Conservation (phyloP, 208 protist genomes). For the Trypanosoma boissoni region DNA sequence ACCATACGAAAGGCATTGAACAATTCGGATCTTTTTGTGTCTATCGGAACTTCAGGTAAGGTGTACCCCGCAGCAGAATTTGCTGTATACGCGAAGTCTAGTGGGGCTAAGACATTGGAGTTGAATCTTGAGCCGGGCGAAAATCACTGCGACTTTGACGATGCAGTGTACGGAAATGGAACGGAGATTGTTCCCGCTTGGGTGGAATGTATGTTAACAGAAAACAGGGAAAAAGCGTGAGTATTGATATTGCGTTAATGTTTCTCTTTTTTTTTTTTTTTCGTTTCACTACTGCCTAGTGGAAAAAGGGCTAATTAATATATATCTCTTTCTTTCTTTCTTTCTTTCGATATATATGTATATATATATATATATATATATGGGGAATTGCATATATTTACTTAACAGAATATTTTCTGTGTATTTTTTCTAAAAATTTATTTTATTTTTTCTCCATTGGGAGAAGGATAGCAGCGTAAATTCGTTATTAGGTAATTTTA, state of each 20-base stretch:
- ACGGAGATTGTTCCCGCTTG: slow-evolving; percentile 49
- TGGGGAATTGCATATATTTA: too few relatives aligned
- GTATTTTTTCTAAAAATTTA: too few relatives aligned
- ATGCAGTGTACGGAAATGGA: slow-evolving; percentile 44
- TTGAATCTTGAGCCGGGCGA: slow-evolving; percentile 50
- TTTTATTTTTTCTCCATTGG: too few relatives aligned
- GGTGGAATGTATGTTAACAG: slow-evolving; percentile 49
- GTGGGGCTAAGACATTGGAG: slow-evolving; percentile 51
- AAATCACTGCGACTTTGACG: slow-evolving; percentile 45
- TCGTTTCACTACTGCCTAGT: too few relatives aligned
- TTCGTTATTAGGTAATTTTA: too few relatives aligned
- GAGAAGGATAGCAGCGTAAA: too few relatives aligned
- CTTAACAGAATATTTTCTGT: too few relatives aligned
- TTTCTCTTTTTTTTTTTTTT: slow-evolving; percentile 10
- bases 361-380: too few relatives aligned
- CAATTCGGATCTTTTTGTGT: slow-evolving; percentile 60
- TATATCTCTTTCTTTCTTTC: too few relatives aligned
- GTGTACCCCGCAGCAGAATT: slow-evolving; percentile 79
- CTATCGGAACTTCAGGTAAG: slow-evolving; percentile 68
- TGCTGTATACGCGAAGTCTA: slow-evolving; percentile 25
- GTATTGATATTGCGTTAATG: slow-evolving; percentile 13
- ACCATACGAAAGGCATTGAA: slow-evolving; percentile 35
- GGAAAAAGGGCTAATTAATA: too few relatives aligned
- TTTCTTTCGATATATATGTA: too few relatives aligned
- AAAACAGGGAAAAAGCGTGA: slow-evolving; percentile 1